A percentile compares a stretch with the other conserved stretches of the same genome.
phyloP scores from a whole-genome alignment of 495 filamentous ascomycete genomes.

The Penicillium pancosmium region DNA sequence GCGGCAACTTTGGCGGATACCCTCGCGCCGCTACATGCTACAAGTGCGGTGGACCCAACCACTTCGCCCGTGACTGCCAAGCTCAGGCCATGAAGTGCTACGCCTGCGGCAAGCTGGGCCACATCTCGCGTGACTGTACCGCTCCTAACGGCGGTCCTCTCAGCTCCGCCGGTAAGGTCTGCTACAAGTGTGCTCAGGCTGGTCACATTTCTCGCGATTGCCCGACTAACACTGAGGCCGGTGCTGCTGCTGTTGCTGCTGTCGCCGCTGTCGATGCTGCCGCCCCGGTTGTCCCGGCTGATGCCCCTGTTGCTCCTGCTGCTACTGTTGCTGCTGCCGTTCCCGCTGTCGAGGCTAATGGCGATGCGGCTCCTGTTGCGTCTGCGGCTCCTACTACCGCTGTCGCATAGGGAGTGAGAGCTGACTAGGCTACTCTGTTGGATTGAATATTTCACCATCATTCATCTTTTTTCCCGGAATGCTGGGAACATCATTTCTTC shows the following conservation, averaged over 20 bases:
- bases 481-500: no score
- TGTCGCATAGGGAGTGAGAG: constrained; percentile 53
- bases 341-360: constrained; percentile 37
- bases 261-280: constrained; percentile 28
- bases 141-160: constrained; percentile 95
- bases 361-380: constrained; percentile 41
- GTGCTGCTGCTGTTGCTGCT: constrained; percentile 24
- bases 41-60: constrained; percentile 99
- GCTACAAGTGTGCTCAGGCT: constrained; percentile 94
- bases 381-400: constrained; percentile 54
- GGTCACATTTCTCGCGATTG: constrained; percentile 98
- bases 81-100: constrained; percentile 99
- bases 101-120: constrained; percentile 96
- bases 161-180: constrained; percentile 95
- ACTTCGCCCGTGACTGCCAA: constrained; percentile 98
- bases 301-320: constrained; percentile 46
- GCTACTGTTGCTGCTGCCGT: constrained; percentile 46
- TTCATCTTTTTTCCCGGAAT: background rate
- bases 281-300: constrained; percentile 35
- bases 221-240: constrained; percentile 61
- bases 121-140: constrained; percentile 97
- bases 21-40: constrained; percentile 93
- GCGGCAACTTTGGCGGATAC: constrained; percentile 70
- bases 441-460: constrained; percentile 26
- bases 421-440: background rate